Conservation (phyloP, 2,329 filamentous ascomycete species). For the Fulvia fulva region DNA sequence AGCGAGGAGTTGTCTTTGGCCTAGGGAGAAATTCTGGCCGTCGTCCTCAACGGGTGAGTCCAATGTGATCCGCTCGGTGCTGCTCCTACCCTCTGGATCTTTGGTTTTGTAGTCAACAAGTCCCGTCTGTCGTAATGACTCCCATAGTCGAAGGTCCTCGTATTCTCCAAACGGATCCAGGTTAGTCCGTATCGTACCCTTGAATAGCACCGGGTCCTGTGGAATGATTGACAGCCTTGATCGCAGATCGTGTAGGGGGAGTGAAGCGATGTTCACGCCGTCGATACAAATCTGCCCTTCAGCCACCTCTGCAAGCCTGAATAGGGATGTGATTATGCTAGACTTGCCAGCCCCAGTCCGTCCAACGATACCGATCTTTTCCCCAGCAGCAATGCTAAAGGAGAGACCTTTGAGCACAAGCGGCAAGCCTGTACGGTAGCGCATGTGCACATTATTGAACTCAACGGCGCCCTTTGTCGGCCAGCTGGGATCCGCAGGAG, state of each 20-base stretch:
- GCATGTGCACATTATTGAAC: constrained; percentile 82
- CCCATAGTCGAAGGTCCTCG: no score
- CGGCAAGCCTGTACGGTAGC: constrained; percentile 83
- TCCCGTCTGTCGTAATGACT: no score
- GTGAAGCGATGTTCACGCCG: constrained; percentile 79
- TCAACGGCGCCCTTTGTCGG: constrained; percentile 79
- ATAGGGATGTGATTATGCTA: constrained; percentile 85
- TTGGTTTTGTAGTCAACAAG: no score
- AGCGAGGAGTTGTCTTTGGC: constrained; percentile 90
- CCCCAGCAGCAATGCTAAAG: constrained; percentile 78
- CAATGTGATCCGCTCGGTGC: no score
- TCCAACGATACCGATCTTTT: constrained; percentile 95
- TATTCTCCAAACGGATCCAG: constrained; percentile 92
- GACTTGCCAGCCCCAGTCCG: constrained; percentile 95
- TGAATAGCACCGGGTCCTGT: constrained; percentile 93
- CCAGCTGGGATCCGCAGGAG: constrained; percentile 75
- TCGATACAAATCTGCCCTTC: constrained; percentile 86
- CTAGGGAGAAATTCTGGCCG: constrained; percentile 90
- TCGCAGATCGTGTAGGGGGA: constrained; percentile 85
- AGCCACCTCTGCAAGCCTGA: constrained; percentile 89
- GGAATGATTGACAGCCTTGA: constrained; percentile 96
- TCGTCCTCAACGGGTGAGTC: constrained; percentile 88
- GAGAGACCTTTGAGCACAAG: constrained; percentile 77
- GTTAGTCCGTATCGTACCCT: constrained; percentile 85
- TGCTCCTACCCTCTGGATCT: no score